Percentiles rank a stretch among this genome's conserved stretches.
phyloP scores from a whole-genome alignment of 116 monocot genomes.

The Phalaenopsis hybrid region DNA sequence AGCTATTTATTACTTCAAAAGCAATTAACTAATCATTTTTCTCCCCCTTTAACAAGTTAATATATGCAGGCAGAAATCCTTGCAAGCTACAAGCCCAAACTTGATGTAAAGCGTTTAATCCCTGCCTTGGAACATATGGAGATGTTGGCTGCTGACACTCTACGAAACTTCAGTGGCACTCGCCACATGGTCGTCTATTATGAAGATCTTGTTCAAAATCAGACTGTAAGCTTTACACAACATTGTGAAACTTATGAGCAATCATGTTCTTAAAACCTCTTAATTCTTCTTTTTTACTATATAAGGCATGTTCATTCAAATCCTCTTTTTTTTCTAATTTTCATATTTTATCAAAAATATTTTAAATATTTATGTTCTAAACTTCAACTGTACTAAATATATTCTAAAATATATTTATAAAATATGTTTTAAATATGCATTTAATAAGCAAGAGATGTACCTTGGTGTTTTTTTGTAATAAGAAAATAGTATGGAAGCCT shows the following conservation, averaged over 20 bases:
- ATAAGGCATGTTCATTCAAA: neutral
- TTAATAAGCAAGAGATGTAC: too few relatives aligned
- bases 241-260: neutral
- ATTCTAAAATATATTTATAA: too few relatives aligned
- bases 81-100: slow-evolving; percentile 59
- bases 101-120: slow-evolving; percentile 40
- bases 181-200: slow-evolving; percentile 64
- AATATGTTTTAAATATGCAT: too few relatives aligned
- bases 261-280: neutral
- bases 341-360: neutral
- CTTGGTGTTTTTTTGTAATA: too few relatives aligned
- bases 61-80: slow-evolving; percentile 65
- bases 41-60: neutral
- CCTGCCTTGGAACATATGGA: slow-evolving; percentile 35
- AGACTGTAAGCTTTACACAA: slow-evolving; percentile 22
- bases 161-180: slow-evolving; percentile 41
- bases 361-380: neutral
- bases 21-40: neutral
- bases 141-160: slow-evolving; percentile 17
- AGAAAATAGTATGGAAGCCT: too few relatives aligned
- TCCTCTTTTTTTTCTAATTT: neutral
- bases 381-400: neutral
- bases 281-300: neutral
- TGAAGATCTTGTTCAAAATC: slow-evolving; percentile 61
- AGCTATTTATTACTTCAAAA: neutral